phyloP scores from a whole-genome alignment of 352 stramenopile genomes.

The Phytophthora hibernalis region DNA sequence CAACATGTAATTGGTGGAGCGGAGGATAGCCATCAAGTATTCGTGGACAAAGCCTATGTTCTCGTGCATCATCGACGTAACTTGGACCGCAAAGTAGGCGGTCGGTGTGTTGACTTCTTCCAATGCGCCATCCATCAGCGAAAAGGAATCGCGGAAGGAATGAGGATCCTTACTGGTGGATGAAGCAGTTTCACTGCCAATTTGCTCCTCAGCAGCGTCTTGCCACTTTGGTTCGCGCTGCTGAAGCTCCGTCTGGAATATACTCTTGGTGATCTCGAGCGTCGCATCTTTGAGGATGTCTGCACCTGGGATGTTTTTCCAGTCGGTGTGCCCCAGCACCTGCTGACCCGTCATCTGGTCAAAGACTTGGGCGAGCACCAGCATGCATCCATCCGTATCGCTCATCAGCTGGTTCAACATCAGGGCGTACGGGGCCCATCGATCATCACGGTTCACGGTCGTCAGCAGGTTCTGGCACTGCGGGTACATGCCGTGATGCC shows the following conservation, averaged over 20 bases:
- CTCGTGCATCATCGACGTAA: conserved; percentile 61
- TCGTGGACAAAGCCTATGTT: conserved; percentile 61
- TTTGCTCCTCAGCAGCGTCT: conserved; percentile 39
- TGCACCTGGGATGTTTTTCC: conserved; percentile 67
- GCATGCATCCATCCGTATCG: conserved; percentile 45
- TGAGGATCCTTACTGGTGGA: conserved; percentile 39
- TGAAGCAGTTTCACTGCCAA: conserved; percentile 21
- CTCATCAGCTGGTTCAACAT: conserved; percentile 47
- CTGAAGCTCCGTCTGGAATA: conserved; percentile 53
- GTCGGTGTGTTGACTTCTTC: conserved; percentile 40
- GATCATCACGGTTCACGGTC: conserved; percentile 53
- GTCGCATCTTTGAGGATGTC: conserved; percentile 51
- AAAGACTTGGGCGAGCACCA: conserved; percentile 66
- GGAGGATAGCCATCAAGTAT: conserved; percentile 65
- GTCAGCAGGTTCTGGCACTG: conserved; percentile 60
- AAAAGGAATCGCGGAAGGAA: conserved; percentile 52
- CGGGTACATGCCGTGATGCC: conserved; percentile 53
- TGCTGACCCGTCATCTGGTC: conserved; percentile 54
- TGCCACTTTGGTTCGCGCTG: conserved; percentile 49
- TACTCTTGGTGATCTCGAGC: conserved; percentile 45
- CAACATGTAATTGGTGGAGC: conserved; percentile 71
- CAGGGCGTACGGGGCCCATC: conserved; percentile 41
- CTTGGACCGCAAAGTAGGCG: conserved; percentile 60
- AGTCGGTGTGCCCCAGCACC: conserved; percentile 60
- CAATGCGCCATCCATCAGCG: conserved; percentile 31